phyloP scores from a whole-genome alignment of 1,284 basidiomycete species.

The Trametes sp. region DNA sequence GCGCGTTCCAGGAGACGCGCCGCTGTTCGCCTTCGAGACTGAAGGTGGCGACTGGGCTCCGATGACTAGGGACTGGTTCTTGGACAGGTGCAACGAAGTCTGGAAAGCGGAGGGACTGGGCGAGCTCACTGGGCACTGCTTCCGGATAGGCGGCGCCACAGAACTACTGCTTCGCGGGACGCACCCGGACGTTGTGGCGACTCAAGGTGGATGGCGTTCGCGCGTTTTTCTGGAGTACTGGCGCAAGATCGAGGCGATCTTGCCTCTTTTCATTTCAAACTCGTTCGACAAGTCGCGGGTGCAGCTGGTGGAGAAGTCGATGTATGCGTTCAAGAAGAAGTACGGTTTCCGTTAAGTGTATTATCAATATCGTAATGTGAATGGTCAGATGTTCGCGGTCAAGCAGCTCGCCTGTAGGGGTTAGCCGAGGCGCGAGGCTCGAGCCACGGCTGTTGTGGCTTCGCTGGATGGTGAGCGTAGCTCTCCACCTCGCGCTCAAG shows the following conservation, averaged over 20 bases:
- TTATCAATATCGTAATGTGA: not conserved
- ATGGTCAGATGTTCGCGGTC: not conserved
- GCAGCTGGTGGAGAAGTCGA: not conserved
- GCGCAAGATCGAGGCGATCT: slow-evolving; percentile 27
- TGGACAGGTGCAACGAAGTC: slow-evolving; percentile 26
- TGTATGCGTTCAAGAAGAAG: slow-evolving; percentile 13
- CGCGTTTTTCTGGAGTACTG: slow-evolving; percentile 42
- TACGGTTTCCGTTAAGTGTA: not conserved
- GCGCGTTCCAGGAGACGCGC: slow-evolving; percentile 12
- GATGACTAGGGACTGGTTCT: slow-evolving; percentile 25
- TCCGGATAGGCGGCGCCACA: slow-evolving; percentile 41
- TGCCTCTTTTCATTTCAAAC: slow-evolving; percentile 14
- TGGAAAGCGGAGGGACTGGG: slow-evolving; percentile 20
- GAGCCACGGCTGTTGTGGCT: too few relatives aligned
- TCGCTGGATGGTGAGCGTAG: too few relatives aligned
- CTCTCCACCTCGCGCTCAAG: too few relatives aligned
- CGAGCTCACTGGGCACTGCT: slow-evolving; percentile 36
- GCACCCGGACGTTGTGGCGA: slow-evolving; percentile 36
- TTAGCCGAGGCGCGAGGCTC: too few relatives aligned
- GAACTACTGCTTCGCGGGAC: slow-evolving; percentile 38
- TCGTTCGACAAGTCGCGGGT: slow-evolving; percentile 6
- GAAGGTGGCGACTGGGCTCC: slow-evolving; percentile 12
- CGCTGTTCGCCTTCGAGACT: slow-evolving; percentile 23
- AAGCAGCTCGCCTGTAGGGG: not conserved
- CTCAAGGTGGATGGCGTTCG: slow-evolving; percentile 40